Evolutionary conservation across 805 yeast species (phyloP), one percentile per base, ranked within the genome.

Genomic region (Cyberlindnera subsufficiens): DNA sequence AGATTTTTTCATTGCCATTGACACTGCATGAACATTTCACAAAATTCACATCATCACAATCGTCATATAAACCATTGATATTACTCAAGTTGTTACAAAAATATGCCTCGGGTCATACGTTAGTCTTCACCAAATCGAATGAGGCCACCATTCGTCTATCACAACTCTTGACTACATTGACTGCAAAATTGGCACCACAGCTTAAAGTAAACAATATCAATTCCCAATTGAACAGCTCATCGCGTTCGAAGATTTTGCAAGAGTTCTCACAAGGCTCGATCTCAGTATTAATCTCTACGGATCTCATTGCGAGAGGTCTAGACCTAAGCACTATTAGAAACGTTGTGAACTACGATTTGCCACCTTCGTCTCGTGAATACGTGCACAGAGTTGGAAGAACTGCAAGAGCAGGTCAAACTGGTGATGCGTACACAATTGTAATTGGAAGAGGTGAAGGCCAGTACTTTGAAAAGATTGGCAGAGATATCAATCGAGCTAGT

Each of bases 381-480:
- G 88, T 93, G 22, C 99, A 93, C 64, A 76, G 99, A 56, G 88
- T 89, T 32, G 99, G 99, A 33, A 81, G 99, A 68, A 90, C 98
- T 0, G 97, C 98, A 2, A 79, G 99, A 66, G 99, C 99, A 3
- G 82, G 84, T 40, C 76, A 80, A 30, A 40, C 51, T 0, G 99
- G 99, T 59, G 66, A 68, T 31, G 96, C 96, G 0, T 75, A 80
- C 59, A 84, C 79, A 37, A 60, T 91, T 20, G 69, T 81, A n/a
- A 71, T 79, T 45, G 95, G 96, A 25, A 78, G 77, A 42, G 90
- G 89, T 41, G 98, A 93, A 54, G 71, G 68, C 39, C 79, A 72
- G 51, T 73, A 63, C 51, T 84, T 86, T 83, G 72, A 73, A 46
- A 68, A 68, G 39, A 72, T 63, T 42, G 72, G 74, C 31, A 64